Conservation (phyloP, 371 early-diverging fungal genomes). For the Mucor racemosus region DNA sequence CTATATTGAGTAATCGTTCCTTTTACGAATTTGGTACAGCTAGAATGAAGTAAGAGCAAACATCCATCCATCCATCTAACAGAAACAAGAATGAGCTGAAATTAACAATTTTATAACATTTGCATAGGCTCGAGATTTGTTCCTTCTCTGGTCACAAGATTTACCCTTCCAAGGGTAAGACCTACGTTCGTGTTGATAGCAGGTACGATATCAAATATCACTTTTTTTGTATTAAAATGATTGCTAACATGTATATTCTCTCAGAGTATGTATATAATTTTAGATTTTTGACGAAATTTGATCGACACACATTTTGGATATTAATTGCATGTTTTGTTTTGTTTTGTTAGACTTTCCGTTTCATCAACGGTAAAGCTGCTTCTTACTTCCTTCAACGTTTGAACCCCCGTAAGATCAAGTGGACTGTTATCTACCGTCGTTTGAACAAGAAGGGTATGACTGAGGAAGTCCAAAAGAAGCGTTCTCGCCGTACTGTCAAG, state of each 20-base stretch:
- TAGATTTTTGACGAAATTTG: background rate
- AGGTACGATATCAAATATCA: conserved; percentile 44
- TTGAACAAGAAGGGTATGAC: conserved; percentile 98
- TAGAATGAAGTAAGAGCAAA: conserved; percentile 21
- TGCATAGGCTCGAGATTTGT: conserved; percentile 85
- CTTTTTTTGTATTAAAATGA: background rate
- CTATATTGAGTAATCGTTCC: conserved; percentile 9
- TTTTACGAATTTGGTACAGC: conserved; percentile 26
- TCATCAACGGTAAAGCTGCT: conserved; percentile 94
- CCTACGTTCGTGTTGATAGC: conserved; percentile 91
- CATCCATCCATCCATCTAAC: conserved; percentile 19
- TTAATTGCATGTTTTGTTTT: background rate
- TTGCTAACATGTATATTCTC: background rate
- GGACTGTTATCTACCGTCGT: conserved; percentile 97
- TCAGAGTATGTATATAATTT: conserved; percentile 27
- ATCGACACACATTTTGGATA: background rate
- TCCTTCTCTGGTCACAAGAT: conserved; percentile 98
- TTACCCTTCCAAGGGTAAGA: conserved; percentile 97
- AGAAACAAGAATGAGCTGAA: background rate
- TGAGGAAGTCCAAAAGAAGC: conserved; percentile 96
- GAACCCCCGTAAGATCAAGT: conserved; percentile 96
- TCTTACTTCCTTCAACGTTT: conserved; percentile 94
- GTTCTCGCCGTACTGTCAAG: conserved; percentile 93
- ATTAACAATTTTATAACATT: background rate
- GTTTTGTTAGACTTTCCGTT: conserved; percentile 83